These are phyloP conservation scores for Nigrospora sphaerica DNA, from an alignment of 2,329 filamentous ascomycete genomes.

Conservation along the genomic window DNA sequence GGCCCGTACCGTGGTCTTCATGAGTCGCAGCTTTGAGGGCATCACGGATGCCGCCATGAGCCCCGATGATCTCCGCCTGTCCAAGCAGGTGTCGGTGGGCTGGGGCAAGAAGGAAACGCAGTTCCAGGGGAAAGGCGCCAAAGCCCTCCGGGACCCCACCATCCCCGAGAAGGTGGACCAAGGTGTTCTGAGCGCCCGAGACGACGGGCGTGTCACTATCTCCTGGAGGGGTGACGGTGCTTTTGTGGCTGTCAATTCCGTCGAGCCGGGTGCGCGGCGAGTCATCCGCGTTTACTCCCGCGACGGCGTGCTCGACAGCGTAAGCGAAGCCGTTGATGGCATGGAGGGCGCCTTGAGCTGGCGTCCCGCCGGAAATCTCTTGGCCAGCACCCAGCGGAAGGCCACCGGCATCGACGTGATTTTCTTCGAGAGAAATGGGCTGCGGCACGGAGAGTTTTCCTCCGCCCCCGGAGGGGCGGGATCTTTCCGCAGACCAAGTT, in stretches of 20 bases:
- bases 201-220: constrained; percentile 65
- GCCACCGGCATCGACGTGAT: constrained; percentile 68
- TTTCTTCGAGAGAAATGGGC: constrained; percentile 96
- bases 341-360: constrained; percentile 85
- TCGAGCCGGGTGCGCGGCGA: constrained; percentile 63
- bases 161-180: constrained; percentile 89
- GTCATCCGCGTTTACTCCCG: constrained; percentile 85
- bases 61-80: constrained; percentile 73
- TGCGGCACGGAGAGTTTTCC: constrained; percentile 91
- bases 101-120: constrained; percentile 99
- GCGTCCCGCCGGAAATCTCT: constrained; percentile 83
- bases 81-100: constrained; percentile 89
- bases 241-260: constrained; percentile 77
- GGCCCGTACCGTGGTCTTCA: constrained; percentile 74
- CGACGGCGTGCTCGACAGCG: constrained; percentile 84
- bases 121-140: constrained; percentile 86
- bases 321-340: constrained; percentile 89
- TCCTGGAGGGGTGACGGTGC: constrained; percentile 94
- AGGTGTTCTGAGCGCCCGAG: constrained; percentile 66
- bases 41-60: constrained; percentile 69
- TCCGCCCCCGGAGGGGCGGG: constrained; percentile 59
- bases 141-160: constrained; percentile 83
- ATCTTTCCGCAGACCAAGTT: constrained; percentile 50
- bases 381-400: constrained; percentile 77
- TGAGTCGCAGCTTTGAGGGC: constrained; percentile 86